phyloP scores from a whole-genome alignment of 83 land plant species.

The Picea abies region DNA sequence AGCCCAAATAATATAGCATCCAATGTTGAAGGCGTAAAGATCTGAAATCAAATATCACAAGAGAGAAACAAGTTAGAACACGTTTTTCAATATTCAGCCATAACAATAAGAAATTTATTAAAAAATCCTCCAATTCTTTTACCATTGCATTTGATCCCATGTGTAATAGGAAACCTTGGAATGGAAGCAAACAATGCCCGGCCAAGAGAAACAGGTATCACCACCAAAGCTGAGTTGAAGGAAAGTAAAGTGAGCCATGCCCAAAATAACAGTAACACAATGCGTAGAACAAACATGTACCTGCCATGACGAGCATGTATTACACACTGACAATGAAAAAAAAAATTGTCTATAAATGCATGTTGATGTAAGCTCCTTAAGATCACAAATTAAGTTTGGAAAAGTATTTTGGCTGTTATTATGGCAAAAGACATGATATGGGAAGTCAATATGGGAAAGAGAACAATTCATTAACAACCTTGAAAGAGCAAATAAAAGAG shows the following conservation, averaged over 20 bases:
- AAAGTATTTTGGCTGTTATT: no score
- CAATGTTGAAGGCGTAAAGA: constrained; percentile 91
- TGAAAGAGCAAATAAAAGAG: no score
- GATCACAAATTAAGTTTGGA: no score
- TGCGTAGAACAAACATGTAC: constrained; percentile 80
- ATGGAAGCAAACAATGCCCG: constrained; percentile 71
- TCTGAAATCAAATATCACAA: constrained; percentile 35
- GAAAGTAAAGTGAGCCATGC: constrained; percentile 93
- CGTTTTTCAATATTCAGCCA: neutral
- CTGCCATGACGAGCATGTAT: constrained; percentile 32
- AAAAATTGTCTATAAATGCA: no score
- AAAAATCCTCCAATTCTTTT: constrained; percentile 12
- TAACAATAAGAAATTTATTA: neutral
- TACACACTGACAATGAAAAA: neutral
- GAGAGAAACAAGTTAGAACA: neutral
- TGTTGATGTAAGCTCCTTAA: no score
- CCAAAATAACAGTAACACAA: constrained; percentile 74
- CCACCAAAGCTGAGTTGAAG: constrained; percentile 78
- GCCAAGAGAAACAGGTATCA: constrained; percentile 86
- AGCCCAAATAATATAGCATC: constrained; percentile 90
- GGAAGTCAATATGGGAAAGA: no score
- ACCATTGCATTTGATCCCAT: constrained; percentile 98
- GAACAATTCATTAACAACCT: no score
- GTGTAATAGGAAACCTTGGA: constrained; percentile 85
- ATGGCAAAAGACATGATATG: no score